Evolutionary conservation across 2,329 filamentous ascomycete genomes (phyloP).

Genomic region (Botrytis deweyae): DNA sequence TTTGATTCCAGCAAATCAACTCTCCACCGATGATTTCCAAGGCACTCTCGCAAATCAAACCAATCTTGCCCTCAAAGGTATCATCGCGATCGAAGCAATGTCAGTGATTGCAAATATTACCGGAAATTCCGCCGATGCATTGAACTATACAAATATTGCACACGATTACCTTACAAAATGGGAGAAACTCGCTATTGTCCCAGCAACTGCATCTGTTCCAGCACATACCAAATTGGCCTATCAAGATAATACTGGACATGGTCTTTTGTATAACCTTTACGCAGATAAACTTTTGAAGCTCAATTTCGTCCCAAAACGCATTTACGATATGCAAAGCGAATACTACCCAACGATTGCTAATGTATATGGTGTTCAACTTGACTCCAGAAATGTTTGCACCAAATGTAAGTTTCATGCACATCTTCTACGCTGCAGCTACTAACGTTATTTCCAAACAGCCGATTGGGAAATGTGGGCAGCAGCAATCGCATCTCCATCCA

Average conservation of each 20-base stretch:
- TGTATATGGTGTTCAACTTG: constrained; percentile 77
- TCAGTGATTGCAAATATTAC: constrained; percentile 64
- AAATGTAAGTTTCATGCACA: constrained; percentile 53
- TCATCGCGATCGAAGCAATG: constrained; percentile 81
- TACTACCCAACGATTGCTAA: constrained; percentile 74
- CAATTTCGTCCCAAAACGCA: constrained; percentile 67
- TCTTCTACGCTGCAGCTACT: background rate
- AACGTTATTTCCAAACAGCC: constrained; percentile 18
- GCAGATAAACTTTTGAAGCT: constrained; percentile 77
- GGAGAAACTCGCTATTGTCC: constrained; percentile 68
- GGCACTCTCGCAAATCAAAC: constrained; percentile 76
- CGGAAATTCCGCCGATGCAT: constrained; percentile 56
- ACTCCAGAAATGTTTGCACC: constrained; percentile 76
- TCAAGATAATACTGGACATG: constrained; percentile 55
- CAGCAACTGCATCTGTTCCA: constrained; percentile 48
- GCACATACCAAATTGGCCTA: constrained; percentile 79
- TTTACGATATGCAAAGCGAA: constrained; percentile 75
- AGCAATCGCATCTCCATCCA: constrained; percentile 64
- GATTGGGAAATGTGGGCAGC: constrained; percentile 88
- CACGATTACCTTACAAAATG: constrained; percentile 70
- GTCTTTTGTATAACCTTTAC: constrained; percentile 75
- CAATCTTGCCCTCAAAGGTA: constrained; percentile 80
- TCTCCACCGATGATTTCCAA: constrained; percentile 83
- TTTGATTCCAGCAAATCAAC: constrained; percentile 71
- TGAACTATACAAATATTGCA: constrained; percentile 62